Evolutionary conservation across 2,329 filamentous ascomycete species (phyloP), one percentile per base, ranked within the genome.

Genomic region (Ampelomyces quisqualis): DNA sequence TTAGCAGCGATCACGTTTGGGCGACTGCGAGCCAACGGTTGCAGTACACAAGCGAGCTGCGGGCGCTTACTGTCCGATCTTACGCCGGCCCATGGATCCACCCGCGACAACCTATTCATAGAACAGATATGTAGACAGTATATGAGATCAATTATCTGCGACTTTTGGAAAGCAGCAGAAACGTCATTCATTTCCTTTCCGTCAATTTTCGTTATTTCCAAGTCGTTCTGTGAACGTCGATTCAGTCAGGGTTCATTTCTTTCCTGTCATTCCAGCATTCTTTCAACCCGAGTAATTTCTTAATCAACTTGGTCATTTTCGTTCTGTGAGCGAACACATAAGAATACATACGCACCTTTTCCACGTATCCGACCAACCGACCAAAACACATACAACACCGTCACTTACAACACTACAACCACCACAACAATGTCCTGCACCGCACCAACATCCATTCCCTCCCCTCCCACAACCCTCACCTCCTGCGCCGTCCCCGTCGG

Each of bases 401-500:
- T n/a, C n/a, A 26, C 6, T 23, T 23, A 21, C 34, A n/a, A 20
- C 15, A 38, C n/a, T 37, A 20, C 33, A 27, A 20, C 14, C 5
- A 13, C 23, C 13, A 28, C 17, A 45, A n/a, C 5, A 23, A 52
- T 55, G 51, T 46, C 48, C 17, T 46, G 46, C 38, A 32, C 41
- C 42, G 43, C 50, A 38, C 34, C 37, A 6, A 28, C 34, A 5
- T n/a, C n/a, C n/a, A 42, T 62, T 19, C 58, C 60, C 3, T 36
- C 40, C 14, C 60, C 60, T 17, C 57, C 57, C 17, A 61, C 58
- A 9, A 43, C 40, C 13, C 34, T 41, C 10, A 21, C 56, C 13
- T 50, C 58, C 14, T 62, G 58, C 42, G 51, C 58, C 5, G 51
- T 64, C 8, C 60, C 54, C 19, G 33, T 62, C 19, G 60, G 60